A percentile compares a stretch with the other conserved stretches of the same genome.
phyloP scores from a whole-genome alignment of 2,329 filamentous ascomycete species.

The Dothideomycetes sp. region DNA sequence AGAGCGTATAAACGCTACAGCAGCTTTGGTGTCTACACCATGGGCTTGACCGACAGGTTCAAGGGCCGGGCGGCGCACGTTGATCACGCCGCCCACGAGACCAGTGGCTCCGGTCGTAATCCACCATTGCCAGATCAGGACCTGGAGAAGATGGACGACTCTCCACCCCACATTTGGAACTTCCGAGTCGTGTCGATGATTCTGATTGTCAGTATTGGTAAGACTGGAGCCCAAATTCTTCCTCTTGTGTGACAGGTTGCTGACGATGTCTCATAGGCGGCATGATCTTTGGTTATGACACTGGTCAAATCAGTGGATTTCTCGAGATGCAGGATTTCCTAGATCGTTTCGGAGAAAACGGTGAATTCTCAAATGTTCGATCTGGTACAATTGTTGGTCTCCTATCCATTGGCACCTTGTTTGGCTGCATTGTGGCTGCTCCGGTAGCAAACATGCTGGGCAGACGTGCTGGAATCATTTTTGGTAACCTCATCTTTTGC shows the following conservation, averaged over 20 bases:
- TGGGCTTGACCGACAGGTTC: background rate
- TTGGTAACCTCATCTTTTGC: conserved; percentile 51
- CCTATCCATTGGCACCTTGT: conserved; percentile 45
- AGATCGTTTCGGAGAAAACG: conserved; percentile 41
- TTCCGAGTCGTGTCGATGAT: conserved; percentile 21
- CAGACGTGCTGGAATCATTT: conserved; percentile 51
- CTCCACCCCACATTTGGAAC: conserved; percentile 9
- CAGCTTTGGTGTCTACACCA: background rate
- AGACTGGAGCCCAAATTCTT: too few relatives aligned
- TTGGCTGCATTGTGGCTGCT: conserved; percentile 48
- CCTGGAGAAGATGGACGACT: conserved; percentile 5
- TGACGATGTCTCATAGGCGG: conserved; percentile 26
- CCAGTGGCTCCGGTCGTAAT: background rate
- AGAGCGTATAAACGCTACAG: background rate
- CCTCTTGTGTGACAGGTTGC: too few relatives aligned
- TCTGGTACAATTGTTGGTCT: conserved; percentile 55
- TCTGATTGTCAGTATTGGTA: conserved; percentile 23
- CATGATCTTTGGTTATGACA: conserved; percentile 26
- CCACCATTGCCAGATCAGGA: conserved; percentile 1
- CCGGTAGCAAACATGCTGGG: conserved; percentile 52
- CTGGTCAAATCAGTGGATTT: conserved; percentile 50
- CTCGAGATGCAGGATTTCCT: conserved; percentile 49
- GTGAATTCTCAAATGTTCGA: conserved; percentile 46
- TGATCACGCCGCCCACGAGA: background rate
- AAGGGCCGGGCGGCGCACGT: background rate